These are phyloP conservation scores for Boletus rubescentipes DNA, from an alignment of 768 basidiomycete species.

Conservation along the genomic window DNA sequence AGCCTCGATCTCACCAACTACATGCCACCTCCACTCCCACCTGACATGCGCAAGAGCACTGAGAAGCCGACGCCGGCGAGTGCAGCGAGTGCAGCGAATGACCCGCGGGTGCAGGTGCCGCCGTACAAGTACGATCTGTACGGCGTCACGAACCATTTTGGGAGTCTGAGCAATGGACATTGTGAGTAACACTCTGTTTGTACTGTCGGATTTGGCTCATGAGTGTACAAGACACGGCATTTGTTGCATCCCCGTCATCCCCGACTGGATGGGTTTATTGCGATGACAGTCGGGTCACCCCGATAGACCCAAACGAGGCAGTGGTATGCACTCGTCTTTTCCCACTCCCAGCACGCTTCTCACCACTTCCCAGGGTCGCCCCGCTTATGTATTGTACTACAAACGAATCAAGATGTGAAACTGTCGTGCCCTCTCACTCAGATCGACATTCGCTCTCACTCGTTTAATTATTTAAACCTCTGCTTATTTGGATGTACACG, in stretches of 20 bases:
- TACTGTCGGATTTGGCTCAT: background rate
- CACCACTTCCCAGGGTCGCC: constrained; percentile 48
- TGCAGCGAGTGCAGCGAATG: constrained; percentile 42
- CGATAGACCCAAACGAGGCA: constrained; percentile 74
- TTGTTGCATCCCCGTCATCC: constrained; percentile 79
- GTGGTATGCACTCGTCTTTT: constrained; percentile 55
- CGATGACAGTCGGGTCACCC: constrained; percentile 86
- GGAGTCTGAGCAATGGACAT: constrained; percentile 91
- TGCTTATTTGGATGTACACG: constrained; percentile 28
- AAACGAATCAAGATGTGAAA: constrained; percentile 48
- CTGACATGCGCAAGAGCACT: constrained; percentile 55
- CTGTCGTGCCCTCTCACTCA: background rate
- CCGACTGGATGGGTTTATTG: constrained; percentile 90
- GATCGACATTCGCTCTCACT: background rate
- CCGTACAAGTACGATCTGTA: constrained; percentile 94
- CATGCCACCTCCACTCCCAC: constrained; percentile 78
- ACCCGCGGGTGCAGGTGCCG: constrained; percentile 79
- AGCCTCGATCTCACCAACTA: constrained; percentile 69
- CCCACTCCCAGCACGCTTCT: background rate
- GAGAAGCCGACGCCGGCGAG: constrained; percentile 34
- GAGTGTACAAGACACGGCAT: constrained; percentile 76
- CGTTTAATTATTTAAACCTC: constrained; percentile 21
- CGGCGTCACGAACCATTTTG: constrained; percentile 94
- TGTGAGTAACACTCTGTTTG: constrained; percentile 55
- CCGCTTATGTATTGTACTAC: constrained; percentile 82